Evolutionary conservation across 2,329 filamentous ascomycete species (phyloP).

Genomic region (Paracamarosporium sp.): DNA sequence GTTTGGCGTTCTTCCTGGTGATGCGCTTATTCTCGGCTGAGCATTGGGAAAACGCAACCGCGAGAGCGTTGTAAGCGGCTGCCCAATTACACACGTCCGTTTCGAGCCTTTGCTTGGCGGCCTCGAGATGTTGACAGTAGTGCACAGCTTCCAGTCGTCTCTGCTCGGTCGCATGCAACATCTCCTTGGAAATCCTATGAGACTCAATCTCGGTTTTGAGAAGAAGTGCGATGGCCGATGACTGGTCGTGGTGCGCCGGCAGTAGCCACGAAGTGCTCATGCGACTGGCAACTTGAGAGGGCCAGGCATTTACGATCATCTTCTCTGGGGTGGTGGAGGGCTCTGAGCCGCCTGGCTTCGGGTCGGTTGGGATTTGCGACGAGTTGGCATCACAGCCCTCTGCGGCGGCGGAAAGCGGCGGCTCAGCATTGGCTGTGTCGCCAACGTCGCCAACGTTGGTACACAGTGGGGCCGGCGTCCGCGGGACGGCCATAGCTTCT

Average conservation of each 20-base stretch:
- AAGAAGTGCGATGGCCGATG: slow-evolving; percentile 17
- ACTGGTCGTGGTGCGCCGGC: slow-evolving; percentile 15
- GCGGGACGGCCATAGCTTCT: not conserved
- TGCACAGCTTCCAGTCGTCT: slow-evolving; percentile 13
- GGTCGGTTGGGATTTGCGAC: not conserved
- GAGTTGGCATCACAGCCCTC: not conserved
- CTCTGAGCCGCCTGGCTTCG: not conserved
- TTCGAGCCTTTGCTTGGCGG: slow-evolving; percentile 7
- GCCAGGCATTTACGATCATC: slow-evolving; percentile 1
- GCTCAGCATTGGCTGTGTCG: not conserved
- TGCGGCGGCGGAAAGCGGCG: not conserved
- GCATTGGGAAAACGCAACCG: not conserved
- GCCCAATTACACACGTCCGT: not conserved
- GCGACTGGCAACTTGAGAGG: slow-evolving; percentile 6
- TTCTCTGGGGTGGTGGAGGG: not conserved
- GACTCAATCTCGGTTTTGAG: slow-evolving; percentile 18
- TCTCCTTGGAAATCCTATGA: slow-evolving; percentile 20
- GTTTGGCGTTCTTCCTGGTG: not conserved
- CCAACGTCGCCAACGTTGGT: not conserved
- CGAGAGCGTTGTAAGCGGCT: not conserved
- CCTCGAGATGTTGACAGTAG: slow-evolving; percentile 8
- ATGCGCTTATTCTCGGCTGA: not conserved
- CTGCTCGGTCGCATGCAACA: slow-evolving; percentile 21
- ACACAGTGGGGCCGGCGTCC: not conserved
- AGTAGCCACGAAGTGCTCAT: slow-evolving; percentile 17